A percentile compares a stretch with the other conserved stretches of the same genome.
These are phyloP conservation scores for Penstemon eatonii DNA, from an alignment of 257 asterid genomes.

Conservation along the genomic window DNA sequence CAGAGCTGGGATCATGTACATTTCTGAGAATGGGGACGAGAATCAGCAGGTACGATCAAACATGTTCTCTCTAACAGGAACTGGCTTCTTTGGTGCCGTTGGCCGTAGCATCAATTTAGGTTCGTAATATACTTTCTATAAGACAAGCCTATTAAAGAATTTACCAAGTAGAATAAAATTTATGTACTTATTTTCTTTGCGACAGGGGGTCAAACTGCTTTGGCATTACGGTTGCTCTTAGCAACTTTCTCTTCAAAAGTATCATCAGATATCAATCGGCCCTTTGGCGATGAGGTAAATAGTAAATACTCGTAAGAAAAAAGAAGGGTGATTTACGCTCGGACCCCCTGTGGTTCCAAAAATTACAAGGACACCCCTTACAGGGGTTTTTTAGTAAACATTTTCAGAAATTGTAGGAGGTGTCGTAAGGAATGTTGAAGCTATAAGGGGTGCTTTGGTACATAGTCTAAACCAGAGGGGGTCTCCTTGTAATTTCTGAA, in stretches of 20 bases:
- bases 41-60: conserved; percentile 58
- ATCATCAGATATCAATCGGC: conserved; percentile 68
- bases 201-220: conserved; percentile 87
- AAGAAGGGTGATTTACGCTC: too few relatives aligned
- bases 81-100: conserved; percentile 76
- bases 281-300: conserved; percentile 84
- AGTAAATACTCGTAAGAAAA: not conserved
- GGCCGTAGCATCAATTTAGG: conserved; percentile 92
- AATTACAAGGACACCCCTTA: too few relatives aligned
- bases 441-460: too few relatives aligned
- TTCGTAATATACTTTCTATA: conserved; percentile 21
- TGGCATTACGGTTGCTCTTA: conserved; percentile 73
- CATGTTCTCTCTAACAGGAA: conserved; percentile 80
- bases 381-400: too few relatives aligned
- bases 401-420: too few relatives aligned
- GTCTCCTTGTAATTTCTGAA: too few relatives aligned
- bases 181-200: conserved; percentile 11
- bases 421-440: too few relatives aligned
- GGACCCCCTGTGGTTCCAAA: too few relatives aligned
- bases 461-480: too few relatives aligned
- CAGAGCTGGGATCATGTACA: conserved; percentile 98
- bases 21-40: conserved; percentile 48
- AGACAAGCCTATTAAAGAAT: too few relatives aligned
- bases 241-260: conserved; percentile 82
- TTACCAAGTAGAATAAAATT: not conserved